A percentile compares a stretch with the other conserved stretches of the same genome.
phyloP scores from a whole-genome alignment of 1,284 basidiomycete species.

The Lentinus polychrous region DNA sequence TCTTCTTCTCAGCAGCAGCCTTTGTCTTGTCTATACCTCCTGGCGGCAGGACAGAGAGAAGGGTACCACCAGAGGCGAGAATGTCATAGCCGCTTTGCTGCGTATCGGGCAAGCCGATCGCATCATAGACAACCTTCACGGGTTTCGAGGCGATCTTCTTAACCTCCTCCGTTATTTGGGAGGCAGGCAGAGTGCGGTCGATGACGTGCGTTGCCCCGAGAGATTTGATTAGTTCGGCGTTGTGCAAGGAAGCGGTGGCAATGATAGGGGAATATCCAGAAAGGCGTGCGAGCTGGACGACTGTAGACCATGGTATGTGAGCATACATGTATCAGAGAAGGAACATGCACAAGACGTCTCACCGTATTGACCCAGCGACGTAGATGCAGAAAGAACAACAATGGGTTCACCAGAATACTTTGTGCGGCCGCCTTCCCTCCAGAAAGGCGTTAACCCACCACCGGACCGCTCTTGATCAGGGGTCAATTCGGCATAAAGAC shows the following conservation, averaged over 20 bases:
- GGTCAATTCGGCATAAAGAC: conserved; percentile 15
- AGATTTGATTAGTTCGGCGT: conserved; percentile 34
- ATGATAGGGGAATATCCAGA: conserved; percentile 37
- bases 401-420: conserved; percentile 25
- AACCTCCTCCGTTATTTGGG: conserved; percentile 1
- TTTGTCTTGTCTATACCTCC: background rate
- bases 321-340: background rate
- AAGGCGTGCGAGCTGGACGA: background rate
- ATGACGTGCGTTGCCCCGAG: conserved; percentile 45
- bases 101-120: conserved; percentile 5
- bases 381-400: conserved; percentile 29
- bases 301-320: background rate
- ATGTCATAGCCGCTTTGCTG: conserved; percentile 9
- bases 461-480: conserved; percentile 4
- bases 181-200: conserved; percentile 12
- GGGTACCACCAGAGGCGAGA: conserved; percentile 8
- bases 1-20: background rate
- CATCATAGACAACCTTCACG: conserved; percentile 9
- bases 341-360: too few species aligned
- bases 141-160: conserved; percentile 10
- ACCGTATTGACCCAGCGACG: conserved; percentile 27
- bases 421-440: conserved; percentile 20
- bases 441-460: conserved; percentile 15
- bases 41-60: background rate
- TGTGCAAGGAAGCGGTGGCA: conserved; percentile 37